phyloP scores from a whole-genome alignment of 2,329 filamentous ascomycete species.

The Cladophialophora exuberans region DNA sequence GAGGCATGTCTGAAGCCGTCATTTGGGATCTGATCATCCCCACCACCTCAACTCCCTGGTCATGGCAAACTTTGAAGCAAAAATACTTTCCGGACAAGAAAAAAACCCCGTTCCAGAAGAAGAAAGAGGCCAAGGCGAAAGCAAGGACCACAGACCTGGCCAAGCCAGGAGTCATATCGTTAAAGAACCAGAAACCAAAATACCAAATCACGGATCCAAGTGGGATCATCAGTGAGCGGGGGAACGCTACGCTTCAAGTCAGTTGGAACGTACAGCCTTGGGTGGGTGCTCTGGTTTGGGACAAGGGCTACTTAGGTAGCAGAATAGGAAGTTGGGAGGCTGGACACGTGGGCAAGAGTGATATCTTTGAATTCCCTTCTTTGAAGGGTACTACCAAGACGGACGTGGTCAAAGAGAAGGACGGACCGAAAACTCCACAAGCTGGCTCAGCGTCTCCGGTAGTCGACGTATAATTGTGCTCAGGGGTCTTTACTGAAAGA shows the following conservation, averaged over 20 bases:
- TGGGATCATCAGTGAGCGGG: conserved; percentile 73
- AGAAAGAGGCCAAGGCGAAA: conserved; percentile 32
- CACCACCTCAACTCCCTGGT: conserved; percentile 53
- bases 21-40: conserved; percentile 98
- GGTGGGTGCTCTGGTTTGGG: conserved; percentile 89
- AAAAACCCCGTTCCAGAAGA: conserved; percentile 29
- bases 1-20: conserved; percentile 67
- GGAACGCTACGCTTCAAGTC: conserved; percentile 76
- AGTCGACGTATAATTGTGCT: conserved; percentile 24
- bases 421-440: conserved; percentile 28
- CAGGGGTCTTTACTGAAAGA: background rate
- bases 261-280: conserved; percentile 98
- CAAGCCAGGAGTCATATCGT: conserved; percentile 66
- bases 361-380: conserved; percentile 58
- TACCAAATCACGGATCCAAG: conserved; percentile 94
- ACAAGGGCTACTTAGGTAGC: conserved; percentile 49
- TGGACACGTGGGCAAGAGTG: conserved; percentile 54
- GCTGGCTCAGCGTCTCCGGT: conserved; percentile 25
- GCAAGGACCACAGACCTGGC: conserved; percentile 26
- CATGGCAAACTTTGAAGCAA: conserved; percentile 43
- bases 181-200: conserved; percentile 87
- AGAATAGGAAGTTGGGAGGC: conserved; percentile 55
- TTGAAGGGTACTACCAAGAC: conserved; percentile 51
- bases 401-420: conserved; percentile 26
- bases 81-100: conserved; percentile 39